A percentile compares a stretch with the other conserved stretches of the same genome.
phyloP scores from a whole-genome alignment of 176 grass and related monocot species.

The Rhynchospora pubera region DNA sequence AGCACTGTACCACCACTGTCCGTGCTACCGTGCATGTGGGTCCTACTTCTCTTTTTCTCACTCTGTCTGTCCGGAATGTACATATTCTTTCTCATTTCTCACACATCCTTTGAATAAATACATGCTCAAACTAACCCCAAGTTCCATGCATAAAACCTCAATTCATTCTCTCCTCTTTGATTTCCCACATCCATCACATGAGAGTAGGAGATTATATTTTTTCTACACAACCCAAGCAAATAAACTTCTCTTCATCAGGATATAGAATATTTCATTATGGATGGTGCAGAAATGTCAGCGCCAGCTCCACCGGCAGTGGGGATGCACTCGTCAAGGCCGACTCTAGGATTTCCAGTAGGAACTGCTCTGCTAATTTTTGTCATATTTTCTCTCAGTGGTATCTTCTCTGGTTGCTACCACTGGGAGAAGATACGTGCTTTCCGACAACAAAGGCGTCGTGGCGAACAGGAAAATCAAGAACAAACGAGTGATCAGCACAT shows the following conservation, averaged over 20 bases:
- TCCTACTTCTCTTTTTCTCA: constrained; percentile 9
- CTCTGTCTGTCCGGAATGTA: constrained; percentile 24
- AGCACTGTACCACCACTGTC: constrained; percentile 20
- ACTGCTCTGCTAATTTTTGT: constrained; percentile 73
- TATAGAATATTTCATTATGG: constrained; percentile 32
- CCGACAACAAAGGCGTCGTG: constrained; percentile 27
- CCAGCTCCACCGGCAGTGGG: constrained; percentile 42
- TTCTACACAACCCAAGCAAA: neutral
- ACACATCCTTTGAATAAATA: constrained; percentile 13
- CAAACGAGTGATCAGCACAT: constrained; percentile 14
- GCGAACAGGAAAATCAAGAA: constrained; percentile 17
- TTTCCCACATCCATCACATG: neutral
- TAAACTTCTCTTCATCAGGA: neutral
- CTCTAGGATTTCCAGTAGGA: constrained; percentile 73
- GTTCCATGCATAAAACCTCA: constrained; percentile 17
- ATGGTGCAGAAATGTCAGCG: constrained; percentile 26
- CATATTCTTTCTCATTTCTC: constrained; percentile 22
- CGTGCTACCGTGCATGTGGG: constrained; percentile 46
- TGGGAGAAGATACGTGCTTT: constrained; percentile 85
- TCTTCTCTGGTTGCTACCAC: constrained; percentile 92
- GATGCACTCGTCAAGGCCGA: constrained; percentile 44
- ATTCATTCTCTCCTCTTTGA: constrained; percentile 12
- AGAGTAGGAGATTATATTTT: neutral
- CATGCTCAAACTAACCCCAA: constrained; percentile 20
- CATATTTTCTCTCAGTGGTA: constrained; percentile 84